Conservation (phyloP, 345 rosid species). For the Salix suchowensis region DNA sequence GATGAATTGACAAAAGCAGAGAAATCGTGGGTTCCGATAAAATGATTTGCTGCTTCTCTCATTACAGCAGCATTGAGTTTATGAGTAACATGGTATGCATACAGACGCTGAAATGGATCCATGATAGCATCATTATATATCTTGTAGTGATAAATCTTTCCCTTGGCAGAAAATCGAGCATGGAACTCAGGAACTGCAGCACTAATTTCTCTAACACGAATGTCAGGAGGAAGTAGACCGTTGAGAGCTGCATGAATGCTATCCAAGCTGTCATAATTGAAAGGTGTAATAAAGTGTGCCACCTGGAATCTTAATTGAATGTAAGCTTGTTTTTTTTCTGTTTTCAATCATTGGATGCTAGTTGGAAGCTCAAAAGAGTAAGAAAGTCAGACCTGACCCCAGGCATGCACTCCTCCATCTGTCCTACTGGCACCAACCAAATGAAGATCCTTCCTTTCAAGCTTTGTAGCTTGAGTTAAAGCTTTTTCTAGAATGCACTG, state of each 20-base stretch:
- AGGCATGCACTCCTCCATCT: slow-evolving; percentile 92
- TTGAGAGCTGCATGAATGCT: slow-evolving; percentile 67
- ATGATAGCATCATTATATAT: slow-evolving; percentile 65
- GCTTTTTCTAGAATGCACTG: slow-evolving; percentile 73
- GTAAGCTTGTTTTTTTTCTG: slow-evolving; percentile 18
- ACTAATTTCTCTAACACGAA: slow-evolving; percentile 76
- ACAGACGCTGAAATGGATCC: slow-evolving; percentile 75
- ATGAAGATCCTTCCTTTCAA: slow-evolving; percentile 56
- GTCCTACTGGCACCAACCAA: slow-evolving; percentile 89
- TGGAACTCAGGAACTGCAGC: slow-evolving; percentile 74
- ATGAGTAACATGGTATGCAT: slow-evolving; percentile 57
- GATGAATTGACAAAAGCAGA: slow-evolving; percentile 85
- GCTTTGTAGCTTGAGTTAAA: slow-evolving; percentile 58
- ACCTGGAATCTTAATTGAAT: slow-evolving; percentile 47
- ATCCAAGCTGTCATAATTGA: slow-evolving; percentile 64
- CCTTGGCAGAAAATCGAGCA: slow-evolving; percentile 69
- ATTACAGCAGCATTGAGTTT: slow-evolving; percentile 54
- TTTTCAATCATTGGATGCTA: slow-evolving; percentile 6
- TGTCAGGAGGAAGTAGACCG: slow-evolving; percentile 78
- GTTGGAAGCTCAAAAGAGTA: slow-evolving; percentile 13
- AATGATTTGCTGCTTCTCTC: slow-evolving; percentile 66
- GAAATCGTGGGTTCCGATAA: slow-evolving; percentile 70
- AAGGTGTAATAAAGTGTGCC: slow-evolving; percentile 88
- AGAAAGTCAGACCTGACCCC: slow-evolving; percentile 76
- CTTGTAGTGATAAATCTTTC: slow-evolving; percentile 81